Evolutionary conservation across 2,329 filamentous ascomycete species (phyloP).

Genomic region (Botrytis deweyae): DNA sequence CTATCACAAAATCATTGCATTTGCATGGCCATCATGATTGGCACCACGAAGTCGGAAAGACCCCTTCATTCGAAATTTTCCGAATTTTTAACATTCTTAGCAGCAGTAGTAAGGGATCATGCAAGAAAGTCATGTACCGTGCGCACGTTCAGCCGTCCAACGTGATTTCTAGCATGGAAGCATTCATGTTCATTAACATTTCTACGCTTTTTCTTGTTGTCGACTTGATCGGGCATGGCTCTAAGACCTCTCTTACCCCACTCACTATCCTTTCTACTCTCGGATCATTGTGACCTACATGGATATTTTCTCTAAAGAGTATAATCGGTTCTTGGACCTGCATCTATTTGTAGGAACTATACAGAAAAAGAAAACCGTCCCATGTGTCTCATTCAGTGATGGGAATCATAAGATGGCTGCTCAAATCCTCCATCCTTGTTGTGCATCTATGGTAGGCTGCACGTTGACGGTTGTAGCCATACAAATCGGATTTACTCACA

Average conservation of each 20-base stretch:
- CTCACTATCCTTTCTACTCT: conserved; percentile 8
- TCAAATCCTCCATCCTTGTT: conserved; percentile 20
- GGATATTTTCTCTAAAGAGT: not conserved
- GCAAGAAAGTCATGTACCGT: not conserved
- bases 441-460: conserved; percentile 11
- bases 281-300: not conserved
- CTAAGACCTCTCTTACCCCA: conserved; percentile 5
- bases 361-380: not conserved
- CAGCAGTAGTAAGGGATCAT: not conserved
- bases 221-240: conserved; percentile 1
- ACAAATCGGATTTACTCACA: not conserved
- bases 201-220: not conserved
- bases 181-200: not conserved
- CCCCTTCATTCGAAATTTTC: not conserved
- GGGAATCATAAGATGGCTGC: conserved; percentile 11
- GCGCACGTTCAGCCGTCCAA: not conserved
- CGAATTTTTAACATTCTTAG: not conserved
- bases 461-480: not conserved
- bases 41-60: not conserved
- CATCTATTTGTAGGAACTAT: not conserved
- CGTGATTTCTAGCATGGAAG: not conserved
- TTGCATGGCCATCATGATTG: conserved; percentile 4
- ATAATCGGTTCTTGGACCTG: conserved; percentile 11
- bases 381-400: conserved; percentile 13
- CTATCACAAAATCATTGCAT: not conserved